Evolutionary conservation across 129 eudicot genomes (phyloP).

Genomic region (Smallanthus sonchifolius): DNA sequence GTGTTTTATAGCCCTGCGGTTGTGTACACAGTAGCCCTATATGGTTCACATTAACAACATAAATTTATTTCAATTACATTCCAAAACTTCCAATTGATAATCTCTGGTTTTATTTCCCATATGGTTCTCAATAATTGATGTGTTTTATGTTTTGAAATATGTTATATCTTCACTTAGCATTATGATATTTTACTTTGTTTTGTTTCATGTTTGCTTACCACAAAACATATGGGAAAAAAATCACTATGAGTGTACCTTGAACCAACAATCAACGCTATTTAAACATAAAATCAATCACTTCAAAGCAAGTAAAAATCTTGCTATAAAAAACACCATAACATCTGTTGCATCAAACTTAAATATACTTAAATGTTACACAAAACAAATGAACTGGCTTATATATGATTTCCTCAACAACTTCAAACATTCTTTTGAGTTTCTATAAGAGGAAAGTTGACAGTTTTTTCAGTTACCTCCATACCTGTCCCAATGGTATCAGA

Average conservation of each 20-base stretch:
- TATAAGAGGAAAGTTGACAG: slow-evolving; percentile 14
- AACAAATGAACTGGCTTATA: not conserved
- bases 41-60: no score
- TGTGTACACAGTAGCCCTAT: no score
- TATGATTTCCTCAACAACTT: not conserved
- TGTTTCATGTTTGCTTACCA: no score
- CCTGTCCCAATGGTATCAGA: slow-evolving; percentile 11
- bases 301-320: not conserved
- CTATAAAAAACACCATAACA: not conserved
- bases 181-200: no score
- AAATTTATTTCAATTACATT: no score
- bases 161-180: no score
- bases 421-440: slow-evolving; percentile 24
- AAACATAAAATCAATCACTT: not conserved
- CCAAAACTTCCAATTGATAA: no score
- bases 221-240: no score
- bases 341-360: not conserved
- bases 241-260: no score
- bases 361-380: slow-evolving; percentile 11
- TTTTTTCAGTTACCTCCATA: slow-evolving; percentile 18
- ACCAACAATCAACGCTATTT: not conserved
- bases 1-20: slow-evolving; percentile 8
- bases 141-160: no score
- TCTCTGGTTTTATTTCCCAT: no score
- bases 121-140: no score